Base-by-base conservation (phyloP, 495 filamentous ascomycete genomes). In the Aspergillus affinis region DNA sequence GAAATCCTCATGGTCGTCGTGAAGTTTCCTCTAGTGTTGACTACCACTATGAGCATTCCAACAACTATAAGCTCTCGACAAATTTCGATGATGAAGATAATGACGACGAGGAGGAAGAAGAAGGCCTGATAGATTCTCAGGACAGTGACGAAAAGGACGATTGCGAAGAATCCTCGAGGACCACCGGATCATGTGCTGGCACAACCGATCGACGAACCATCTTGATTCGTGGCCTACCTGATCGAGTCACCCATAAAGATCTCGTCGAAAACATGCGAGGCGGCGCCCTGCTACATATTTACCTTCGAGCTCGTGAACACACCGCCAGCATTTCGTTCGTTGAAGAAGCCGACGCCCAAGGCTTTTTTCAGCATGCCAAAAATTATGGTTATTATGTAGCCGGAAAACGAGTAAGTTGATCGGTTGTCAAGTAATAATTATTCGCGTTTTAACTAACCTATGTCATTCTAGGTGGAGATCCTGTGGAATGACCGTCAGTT, bases 401-500 rank as follows among this genome's bases (percentile, higher is more conserved):
- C 51, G 82, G 83, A 48, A 88, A 88, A 63, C 78, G 85, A 60
- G 91, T 95, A 72, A 69, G 81, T 76, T 29, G 30, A 17, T 54
- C 4, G 13, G 36, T 18, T 21, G 26, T 47, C 17, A 49, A 49
- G 45, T 13, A 19, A 23, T 57, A 27, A n/a, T n/a, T 3, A 6
- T 21, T 13, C n/a, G n/a, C 20, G 8, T 50, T n/a, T 15, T 36
- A 58, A 12, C 18, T 18, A 21, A 27, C 23, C 21, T 9, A 19
- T 19, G 20, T 32, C 36, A 15, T 41, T 20, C 55, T 71, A 92
- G 90, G 71, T 90, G 57, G 85, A 90, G 26, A 77, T 89, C 54
- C 76, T 77, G 29, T 93, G 90, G 90, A 84, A 81, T 48, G 86
- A 91, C 53, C 83, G 87, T 2, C 90, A 92, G 71, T 93, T 88